Evolutionary conservation across 345 rosid genomes (phyloP).

Genomic region (Dimocarpus longan): DNA sequence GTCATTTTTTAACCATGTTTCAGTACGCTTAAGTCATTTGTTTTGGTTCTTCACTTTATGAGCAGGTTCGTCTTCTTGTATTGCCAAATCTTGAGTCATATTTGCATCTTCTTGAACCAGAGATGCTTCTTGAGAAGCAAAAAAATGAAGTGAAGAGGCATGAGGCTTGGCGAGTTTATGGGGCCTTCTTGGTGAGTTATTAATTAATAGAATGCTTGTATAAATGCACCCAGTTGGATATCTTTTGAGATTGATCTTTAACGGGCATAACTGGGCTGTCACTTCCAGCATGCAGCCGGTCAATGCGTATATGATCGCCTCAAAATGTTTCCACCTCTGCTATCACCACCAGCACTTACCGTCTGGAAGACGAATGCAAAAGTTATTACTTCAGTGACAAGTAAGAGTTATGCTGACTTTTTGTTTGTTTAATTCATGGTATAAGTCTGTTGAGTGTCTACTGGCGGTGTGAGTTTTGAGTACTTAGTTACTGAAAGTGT

Average conservation of each 20-base stretch:
- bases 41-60: conserved; percentile 18
- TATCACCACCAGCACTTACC: conserved; percentile 50
- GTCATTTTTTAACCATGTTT: not conserved
- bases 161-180: conserved; percentile 95
- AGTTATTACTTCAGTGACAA: conserved; percentile 41
- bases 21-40: not conserved
- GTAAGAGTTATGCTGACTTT: conserved; percentile 43
- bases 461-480: not conserved
- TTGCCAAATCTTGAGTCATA: conserved; percentile 83
- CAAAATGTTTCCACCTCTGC: conserved; percentile 61
- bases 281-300: conserved; percentile 73
- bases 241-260: conserved; percentile 1
- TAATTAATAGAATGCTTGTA: conserved; percentile 12
- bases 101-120: conserved; percentile 83
- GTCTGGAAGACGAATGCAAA: conserved; percentile 51
- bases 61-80: conserved; percentile 77
- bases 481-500: not conserved
- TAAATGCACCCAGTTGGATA: not conserved
- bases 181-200: conserved; percentile 73
- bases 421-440: not conserved
- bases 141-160: conserved; percentile 85
- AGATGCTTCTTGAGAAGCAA: conserved; percentile 79
- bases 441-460: not conserved
- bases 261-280: not conserved
- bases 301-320: conserved; percentile 66